Base-by-base conservation (phyloP, 805 yeast species). In the Kuraishia capsulata region DNA sequence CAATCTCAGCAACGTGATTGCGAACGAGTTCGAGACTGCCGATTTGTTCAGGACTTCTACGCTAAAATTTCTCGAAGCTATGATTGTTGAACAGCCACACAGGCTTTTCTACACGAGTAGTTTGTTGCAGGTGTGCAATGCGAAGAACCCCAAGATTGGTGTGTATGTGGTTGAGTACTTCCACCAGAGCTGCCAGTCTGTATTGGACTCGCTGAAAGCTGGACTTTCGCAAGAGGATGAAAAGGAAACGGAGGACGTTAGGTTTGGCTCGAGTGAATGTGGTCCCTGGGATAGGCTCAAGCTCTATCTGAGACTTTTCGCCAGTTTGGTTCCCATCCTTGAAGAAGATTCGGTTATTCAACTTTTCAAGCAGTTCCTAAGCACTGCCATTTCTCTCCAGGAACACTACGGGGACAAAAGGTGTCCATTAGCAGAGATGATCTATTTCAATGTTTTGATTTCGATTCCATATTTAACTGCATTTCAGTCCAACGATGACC, bases 41-140 rank as follows among this genome's bases (percentile, higher is more conserved):
- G 78, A 73, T 42, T 67, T 67, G 37, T 73, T 81, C 44, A 67
- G 85, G 42, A 61, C 60, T 25, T 74, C 81, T 3, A 62, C 85
- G 17, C 59, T 85, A 42, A 67, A 70, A 36, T 82, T 85, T 2
- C 52, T 88, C 20, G 70, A 71, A 39, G 85, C 95, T 2, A 71
- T 84, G 33, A 67, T 81, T 9, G 60, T 73, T 21, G 97, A 92
- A 57, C 96, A 90, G 57, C 97, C 99, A 0, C 95, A 89, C 45
- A 92, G 89, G 55, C 73, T 81, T 42, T 76, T 80, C 11, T 72
- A 79, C n/a, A 58, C 90, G 41, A 72, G 87, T 20, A 76, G 79
- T 6, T 65, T 87, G 46, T 61, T 88, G 4, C 70, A 80, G 50
- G 64, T 78, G 18, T 77, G 85, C 35, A 80, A 82, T 59, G 65